Base-by-base conservation (phyloP, 2,329 filamentous ascomycete genomes). In the Sarocladium strictum region DNA sequence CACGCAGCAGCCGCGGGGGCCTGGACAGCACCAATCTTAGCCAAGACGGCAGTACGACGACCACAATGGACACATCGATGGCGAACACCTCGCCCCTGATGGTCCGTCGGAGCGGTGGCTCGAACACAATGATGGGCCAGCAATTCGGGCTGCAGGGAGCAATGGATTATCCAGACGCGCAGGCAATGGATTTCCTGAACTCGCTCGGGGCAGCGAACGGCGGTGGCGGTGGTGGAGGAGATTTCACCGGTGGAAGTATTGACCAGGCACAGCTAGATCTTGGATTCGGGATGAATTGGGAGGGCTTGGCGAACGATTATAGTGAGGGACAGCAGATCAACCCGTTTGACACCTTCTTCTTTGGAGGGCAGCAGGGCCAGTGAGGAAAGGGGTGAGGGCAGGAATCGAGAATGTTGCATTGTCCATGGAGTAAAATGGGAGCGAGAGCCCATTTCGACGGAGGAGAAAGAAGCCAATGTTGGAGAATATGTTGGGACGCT, bases 311-410 rank as follows among this genome's bases (percentile, higher is more conserved):
- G 62, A 83, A 86, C 60, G 85, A 87, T 61, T 86, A 78, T 56
- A 75, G 75, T 56, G 79, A 84, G 47, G 76, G 76, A 64, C 77
- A 83, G 65, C 77, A 83, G 63, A 76, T 87, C 63, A 81, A 88
- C 56, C 78, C 85, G 0, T 89, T 90, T 67, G 86, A 89, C 63
- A 83, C 83, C 0, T 89, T 89, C 65, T 88, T 87, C 71, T 87
- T 88, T 65, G 84, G 85, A 1, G 79, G 78, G 1, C 77, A 78
- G 59, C 66, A 67, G 53, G 62, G 62, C 3, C 47, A 51, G 47
- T 35, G 23, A 32, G 12, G 43, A n/a, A 49, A 19, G 11, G 5
- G 24, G 29, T 21, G 14, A 7, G 7, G 19, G 21, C 17, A 15
- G 35, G n/a, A 38, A 38, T 45, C 9, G 32, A 10, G 32, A 23